These are phyloP conservation scores for Hyaloscypha variabilis DNA, from an alignment of 495 filamentous ascomycete species.

Conservation along the genomic window DNA sequence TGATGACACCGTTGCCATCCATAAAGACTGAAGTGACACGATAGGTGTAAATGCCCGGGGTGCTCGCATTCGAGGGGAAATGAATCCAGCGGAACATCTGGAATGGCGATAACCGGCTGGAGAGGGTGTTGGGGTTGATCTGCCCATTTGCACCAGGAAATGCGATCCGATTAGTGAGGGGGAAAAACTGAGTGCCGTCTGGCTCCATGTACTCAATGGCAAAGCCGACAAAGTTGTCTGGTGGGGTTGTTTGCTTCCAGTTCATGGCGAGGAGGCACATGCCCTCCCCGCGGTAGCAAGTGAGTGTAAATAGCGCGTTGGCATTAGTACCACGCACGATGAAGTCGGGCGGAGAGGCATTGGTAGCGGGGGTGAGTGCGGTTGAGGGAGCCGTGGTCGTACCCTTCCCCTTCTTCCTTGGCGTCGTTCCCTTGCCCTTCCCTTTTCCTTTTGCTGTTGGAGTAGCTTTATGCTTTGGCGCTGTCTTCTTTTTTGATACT, in stretches of 20 bases:
- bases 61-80: slow-evolving; percentile 25
- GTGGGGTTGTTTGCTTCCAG: slow-evolving; percentile 23
- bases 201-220: slow-evolving; percentile 21
- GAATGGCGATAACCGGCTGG: slow-evolving; percentile 25
- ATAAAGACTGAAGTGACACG: slow-evolving; percentile 24
- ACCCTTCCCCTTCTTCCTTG: slow-evolving; percentile 9
- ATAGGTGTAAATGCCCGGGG: slow-evolving; percentile 22
- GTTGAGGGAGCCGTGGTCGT: background rate
- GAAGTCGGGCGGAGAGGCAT: slow-evolving; percentile 21
- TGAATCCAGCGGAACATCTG: slow-evolving; percentile 25
- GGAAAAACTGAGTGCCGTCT: slow-evolving; percentile 8
- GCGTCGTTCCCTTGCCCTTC: background rate
- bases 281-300: slow-evolving; percentile 22
- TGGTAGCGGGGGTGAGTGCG: slow-evolving; percentile 13
- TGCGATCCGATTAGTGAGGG: slow-evolving; percentile 21
- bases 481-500: slow-evolving; percentile 16
- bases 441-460: slow-evolving; percentile 7
- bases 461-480: background rate
- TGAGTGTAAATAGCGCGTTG: slow-evolving; percentile 20
- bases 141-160: slow-evolving; percentile 20
- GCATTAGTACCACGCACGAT: slow-evolving; percentile 21
- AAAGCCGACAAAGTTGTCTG: slow-evolving; percentile 25
- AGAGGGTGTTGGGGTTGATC: slow-evolving; percentile 21
- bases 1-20: slow-evolving; percentile 14
- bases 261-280: slow-evolving; percentile 28